phyloP scores from a whole-genome alignment of 768 basidiomycete genomes.

The Calocera viscosa region DNA sequence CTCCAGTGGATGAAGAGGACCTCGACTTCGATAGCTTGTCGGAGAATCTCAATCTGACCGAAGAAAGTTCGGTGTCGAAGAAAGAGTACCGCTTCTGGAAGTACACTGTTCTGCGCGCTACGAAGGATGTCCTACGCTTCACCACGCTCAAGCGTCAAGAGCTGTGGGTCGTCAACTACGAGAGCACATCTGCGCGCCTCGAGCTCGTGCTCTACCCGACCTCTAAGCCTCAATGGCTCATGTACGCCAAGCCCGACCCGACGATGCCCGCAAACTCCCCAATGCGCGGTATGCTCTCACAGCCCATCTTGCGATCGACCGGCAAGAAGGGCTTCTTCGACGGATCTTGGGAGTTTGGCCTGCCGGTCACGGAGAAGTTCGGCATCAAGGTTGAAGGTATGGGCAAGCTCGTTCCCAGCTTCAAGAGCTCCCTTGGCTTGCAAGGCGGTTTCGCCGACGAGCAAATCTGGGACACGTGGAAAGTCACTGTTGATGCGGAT shows the following conservation, averaged over 20 bases:
- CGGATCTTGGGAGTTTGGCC: slow-evolving; percentile 69
- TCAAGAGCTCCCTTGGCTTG: slow-evolving; percentile 74
- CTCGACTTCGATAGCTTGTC: slow-evolving; percentile 30
- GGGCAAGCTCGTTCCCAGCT: slow-evolving; percentile 64
- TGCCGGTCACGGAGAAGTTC: slow-evolving; percentile 49
- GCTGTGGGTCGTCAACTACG: slow-evolving; percentile 71
- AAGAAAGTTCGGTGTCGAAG: slow-evolving; percentile 35
- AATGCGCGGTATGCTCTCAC: slow-evolving; percentile 57
- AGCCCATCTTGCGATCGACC: slow-evolving; percentile 63
- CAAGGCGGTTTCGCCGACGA: slow-evolving; percentile 52
- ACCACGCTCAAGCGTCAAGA: slow-evolving; percentile 77
- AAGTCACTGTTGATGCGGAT: slow-evolving; percentile 45
- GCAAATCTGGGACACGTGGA: slow-evolving; percentile 51
- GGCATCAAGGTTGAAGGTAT: slow-evolving; percentile 48
- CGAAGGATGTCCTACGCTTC: slow-evolving; percentile 59
- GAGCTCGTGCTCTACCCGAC: slow-evolving; percentile 63
- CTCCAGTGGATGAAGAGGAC: slow-evolving; percentile 35
- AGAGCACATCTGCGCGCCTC: slow-evolving; percentile 53
- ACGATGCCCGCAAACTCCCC: slow-evolving; percentile 64
- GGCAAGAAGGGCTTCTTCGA: slow-evolving; percentile 41
- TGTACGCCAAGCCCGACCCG: slow-evolving; percentile 59
- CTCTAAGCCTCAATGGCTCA: slow-evolving; percentile 68
- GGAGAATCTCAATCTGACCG: slow-evolving; percentile 30
- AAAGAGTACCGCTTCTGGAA: slow-evolving; percentile 60
- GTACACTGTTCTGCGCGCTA: slow-evolving; percentile 48